Conservation (phyloP, 768 basidiomycete genomes). For the Naganishia antarctica region DNA sequence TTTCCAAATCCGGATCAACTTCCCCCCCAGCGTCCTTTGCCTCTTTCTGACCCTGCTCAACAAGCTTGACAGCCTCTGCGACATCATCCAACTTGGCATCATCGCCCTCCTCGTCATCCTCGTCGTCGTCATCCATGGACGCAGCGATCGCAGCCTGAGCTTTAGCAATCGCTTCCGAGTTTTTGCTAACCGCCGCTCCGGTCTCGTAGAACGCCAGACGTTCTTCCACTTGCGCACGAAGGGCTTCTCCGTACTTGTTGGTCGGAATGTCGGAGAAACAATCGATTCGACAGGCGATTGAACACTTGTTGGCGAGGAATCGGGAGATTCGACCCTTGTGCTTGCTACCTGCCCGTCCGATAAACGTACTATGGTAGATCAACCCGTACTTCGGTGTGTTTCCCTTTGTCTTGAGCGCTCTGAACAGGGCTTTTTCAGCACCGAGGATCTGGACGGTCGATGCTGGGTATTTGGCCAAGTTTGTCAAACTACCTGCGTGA, state of each 20-base stretch:
- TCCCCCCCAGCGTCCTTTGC: conserved; percentile 28
- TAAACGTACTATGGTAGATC: conserved; percentile 91
- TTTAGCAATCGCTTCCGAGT: conserved; percentile 78
- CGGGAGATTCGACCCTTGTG: conserved; percentile 96
- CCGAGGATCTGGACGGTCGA: conserved; percentile 97
- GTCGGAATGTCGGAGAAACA: conserved; percentile 72
- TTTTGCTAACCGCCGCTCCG: conserved; percentile 81
- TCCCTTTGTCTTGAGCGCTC: conserved; percentile 95
- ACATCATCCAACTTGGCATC: conserved; percentile 56
- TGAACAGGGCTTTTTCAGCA: conserved; percentile 95
- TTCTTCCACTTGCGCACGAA: conserved; percentile 90
- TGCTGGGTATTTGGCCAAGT: conserved; percentile 95
- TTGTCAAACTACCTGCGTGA: conserved; percentile 93
- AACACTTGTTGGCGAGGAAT: conserved; percentile 98
- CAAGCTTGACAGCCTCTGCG: conserved; percentile 44
- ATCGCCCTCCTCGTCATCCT: conserved; percentile 63
- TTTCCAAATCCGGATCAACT: conserved; percentile 44
- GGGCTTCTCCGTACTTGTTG: conserved; percentile 88
- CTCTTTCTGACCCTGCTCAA: conserved; percentile 40
- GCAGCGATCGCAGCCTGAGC: conserved; percentile 66
- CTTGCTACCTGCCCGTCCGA: conserved; percentile 87
- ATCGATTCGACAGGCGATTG: conserved; percentile 93
- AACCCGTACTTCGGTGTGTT: conserved; percentile 99
- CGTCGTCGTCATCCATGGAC: conserved; percentile 47
- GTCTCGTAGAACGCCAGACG: conserved; percentile 89